A percentile compares a stretch with the other conserved stretches of the same genome.
phyloP scores from a whole-genome alignment of 2,329 filamentous ascomycete genomes.

The Fusarium coicis region DNA sequence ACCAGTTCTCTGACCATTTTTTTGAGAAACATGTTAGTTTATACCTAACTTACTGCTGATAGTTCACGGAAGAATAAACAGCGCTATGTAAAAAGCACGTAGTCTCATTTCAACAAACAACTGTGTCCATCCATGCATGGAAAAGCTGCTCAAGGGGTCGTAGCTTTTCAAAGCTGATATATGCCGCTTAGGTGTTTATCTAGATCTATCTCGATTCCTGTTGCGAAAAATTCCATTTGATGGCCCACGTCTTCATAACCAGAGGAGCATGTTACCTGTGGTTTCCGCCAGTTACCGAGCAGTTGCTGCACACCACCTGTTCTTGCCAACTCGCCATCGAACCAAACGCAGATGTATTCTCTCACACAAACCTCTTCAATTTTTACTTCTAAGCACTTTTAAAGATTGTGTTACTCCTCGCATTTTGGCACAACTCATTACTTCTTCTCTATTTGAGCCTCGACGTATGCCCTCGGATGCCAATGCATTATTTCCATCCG shows the following conservation, averaged over 20 bases:
- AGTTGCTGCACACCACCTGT: not conserved
- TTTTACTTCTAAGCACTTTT: not conserved
- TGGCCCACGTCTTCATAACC: not conserved
- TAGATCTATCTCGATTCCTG: not conserved
- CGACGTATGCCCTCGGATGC: not conserved
- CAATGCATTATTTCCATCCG: not conserved
- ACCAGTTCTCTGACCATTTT: not conserved
- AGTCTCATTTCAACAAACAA: not conserved
- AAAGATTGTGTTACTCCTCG: not conserved
- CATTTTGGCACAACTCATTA: not conserved
- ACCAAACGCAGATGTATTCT: not conserved
- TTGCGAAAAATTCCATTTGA: not conserved
- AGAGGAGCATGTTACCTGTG: not conserved
- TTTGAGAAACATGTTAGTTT: not conserved
- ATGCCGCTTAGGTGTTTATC: not conserved
- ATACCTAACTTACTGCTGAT: not conserved
- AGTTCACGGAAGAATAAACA: not conserved
- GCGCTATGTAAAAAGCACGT: not conserved
- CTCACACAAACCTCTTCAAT: not conserved
- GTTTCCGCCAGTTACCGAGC: not conserved
- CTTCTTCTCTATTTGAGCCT: not conserved
- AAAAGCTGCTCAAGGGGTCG: not conserved
- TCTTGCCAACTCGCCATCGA: not conserved
- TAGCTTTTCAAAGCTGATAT: not conserved
- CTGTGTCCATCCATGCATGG: not conserved